These are phyloP conservation scores for Phoenix roebelenii DNA, from an alignment of 176 grass and related monocot genomes.

Conservation along the genomic window DNA sequence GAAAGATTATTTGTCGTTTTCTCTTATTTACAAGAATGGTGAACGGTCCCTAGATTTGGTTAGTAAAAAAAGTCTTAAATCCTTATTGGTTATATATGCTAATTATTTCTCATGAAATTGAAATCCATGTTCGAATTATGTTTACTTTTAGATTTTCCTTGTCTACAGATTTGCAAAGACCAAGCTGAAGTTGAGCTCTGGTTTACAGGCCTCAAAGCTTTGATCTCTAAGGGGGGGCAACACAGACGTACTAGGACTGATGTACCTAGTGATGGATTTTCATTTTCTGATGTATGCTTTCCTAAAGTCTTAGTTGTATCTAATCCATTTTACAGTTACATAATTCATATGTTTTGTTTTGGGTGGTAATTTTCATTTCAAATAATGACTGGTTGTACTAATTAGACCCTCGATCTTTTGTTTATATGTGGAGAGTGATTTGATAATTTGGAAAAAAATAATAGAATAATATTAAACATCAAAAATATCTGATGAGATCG, in stretches of 20 bases:
- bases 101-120: too few relatives aligned
- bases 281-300: slow-evolving; percentile 74
- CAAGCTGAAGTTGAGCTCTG: slow-evolving; percentile 86
- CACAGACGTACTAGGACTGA: slow-evolving; percentile 30
- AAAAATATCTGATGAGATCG: too few relatives aligned
- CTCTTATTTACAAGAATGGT: slow-evolving; percentile 77
- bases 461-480: too few relatives aligned
- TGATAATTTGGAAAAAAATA: too few relatives aligned
- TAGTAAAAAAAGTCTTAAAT: slow-evolving; percentile 6
- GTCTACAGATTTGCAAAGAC: slow-evolving; percentile 85
- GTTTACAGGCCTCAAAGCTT: slow-evolving; percentile 57
- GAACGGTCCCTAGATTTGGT: slow-evolving; percentile 94
- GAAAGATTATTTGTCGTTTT: slow-evolving; percentile 97
- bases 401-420: too few relatives aligned
- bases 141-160: slow-evolving; percentile 8
- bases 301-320: too few relatives aligned
- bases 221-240: slow-evolving; percentile 41
- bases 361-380: too few relatives aligned
- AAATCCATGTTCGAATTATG: too few relatives aligned
- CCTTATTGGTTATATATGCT: background rate
- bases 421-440: too few relatives aligned
- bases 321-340: too few relatives aligned
- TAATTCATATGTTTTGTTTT: too few relatives aligned
- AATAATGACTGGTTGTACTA: too few relatives aligned
- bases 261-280: slow-evolving; percentile 36